Base-by-base conservation (phyloP, 345 rosid species). In the Cardamine occulta region DNA sequence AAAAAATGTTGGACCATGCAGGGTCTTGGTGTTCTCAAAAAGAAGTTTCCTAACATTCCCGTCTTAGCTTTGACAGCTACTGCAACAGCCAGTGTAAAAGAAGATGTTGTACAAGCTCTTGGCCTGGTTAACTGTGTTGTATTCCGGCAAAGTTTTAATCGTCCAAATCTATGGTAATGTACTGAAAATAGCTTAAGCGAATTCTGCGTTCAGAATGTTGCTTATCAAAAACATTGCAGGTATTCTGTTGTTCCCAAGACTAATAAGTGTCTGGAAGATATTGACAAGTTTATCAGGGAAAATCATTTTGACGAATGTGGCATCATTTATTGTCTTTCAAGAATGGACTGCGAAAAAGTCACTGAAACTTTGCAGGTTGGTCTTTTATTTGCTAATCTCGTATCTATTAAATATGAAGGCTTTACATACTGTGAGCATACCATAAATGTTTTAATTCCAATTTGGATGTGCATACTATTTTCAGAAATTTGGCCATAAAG, bases 51-150 rank as follows among this genome's bases (percentile, higher is more conserved):
- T 53, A 91, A 84, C 35, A 86, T 88, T 77, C 98, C 96, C 48
- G 87, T 91, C 60, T 81, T 93, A 80, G 98, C 98, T 74, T 83
- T 91, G 74, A 93, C 98, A 24, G 96, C 98, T 49, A 91, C 98
- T 73, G 98, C 98, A 75, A 93, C 97, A 39, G 96, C 98, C 63
- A 93, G 96, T 74, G 97, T 93, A n/a, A 93, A 91, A 81, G 98
- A 91, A 80, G 98, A 91, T 78, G 98, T 93, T 79, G 92, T 93
- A 68, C 96, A 89, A 71, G 98, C 98, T 76, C 98, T 93, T 77
- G 93, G 96, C 75, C 92, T 93, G 26, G 84, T 85, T 77, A 86
- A 91, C 82, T 93, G 96, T 86, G 87, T 86, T 79, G 80, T 93
- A 54, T 93, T 93, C 75, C 88, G 92, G 53, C 96, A 93, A 84